A percentile compares a stretch with the other conserved stretches of the same genome.
Evolutionary conservation across 1,139 yeast species (phyloP).

Genomic region (Suhomyces chickasaworum): DNA sequence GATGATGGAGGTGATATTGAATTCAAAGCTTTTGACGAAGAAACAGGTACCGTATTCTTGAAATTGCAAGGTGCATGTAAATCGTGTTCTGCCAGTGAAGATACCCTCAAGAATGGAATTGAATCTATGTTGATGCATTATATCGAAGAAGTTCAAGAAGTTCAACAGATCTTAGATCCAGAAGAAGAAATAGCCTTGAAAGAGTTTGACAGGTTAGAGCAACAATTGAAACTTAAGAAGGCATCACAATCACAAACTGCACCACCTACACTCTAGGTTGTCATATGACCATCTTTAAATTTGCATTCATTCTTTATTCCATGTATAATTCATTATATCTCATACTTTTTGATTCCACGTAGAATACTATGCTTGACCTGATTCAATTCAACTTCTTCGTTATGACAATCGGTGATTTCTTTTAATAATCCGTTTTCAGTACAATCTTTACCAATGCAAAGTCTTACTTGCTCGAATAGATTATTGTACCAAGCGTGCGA

Average conservation of each 20-base stretch:
- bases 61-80: slow-evolving; percentile 84
- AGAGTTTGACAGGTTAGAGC: slow-evolving; percentile 71
- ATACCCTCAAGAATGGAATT: slow-evolving; percentile 78
- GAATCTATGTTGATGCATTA: slow-evolving; percentile 85
- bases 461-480: slow-evolving; percentile 39
- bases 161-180: slow-evolving; percentile 61
- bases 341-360: slow-evolving; percentile 12
- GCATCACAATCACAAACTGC: slow-evolving; percentile 20
- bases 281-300: neutral
- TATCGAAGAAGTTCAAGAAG: slow-evolving; percentile 78
- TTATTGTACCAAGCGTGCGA: slow-evolving; percentile 31
- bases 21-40: slow-evolving; percentile 68
- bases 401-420: slow-evolving; percentile 32
- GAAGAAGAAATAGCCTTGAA: slow-evolving; percentile 56
- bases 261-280: slow-evolving; percentile 34
- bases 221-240: slow-evolving; percentile 29
- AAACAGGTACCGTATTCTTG: slow-evolving; percentile 68
- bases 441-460: slow-evolving; percentile 40
- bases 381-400: slow-evolving; percentile 24
- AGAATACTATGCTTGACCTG: slow-evolving; percentile 24
- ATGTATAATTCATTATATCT: slow-evolving; percentile 10
- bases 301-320: slow-evolving; percentile 11
- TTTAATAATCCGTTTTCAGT: slow-evolving; percentile 41
- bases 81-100: slow-evolving; percentile 74
- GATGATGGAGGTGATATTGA: slow-evolving; percentile 87